Evolutionary conservation across 2,329 filamentous ascomycete species (phyloP), one percentile per base, ranked within the genome.

Genomic region (Aspergillus pseudoglaucus): DNA sequence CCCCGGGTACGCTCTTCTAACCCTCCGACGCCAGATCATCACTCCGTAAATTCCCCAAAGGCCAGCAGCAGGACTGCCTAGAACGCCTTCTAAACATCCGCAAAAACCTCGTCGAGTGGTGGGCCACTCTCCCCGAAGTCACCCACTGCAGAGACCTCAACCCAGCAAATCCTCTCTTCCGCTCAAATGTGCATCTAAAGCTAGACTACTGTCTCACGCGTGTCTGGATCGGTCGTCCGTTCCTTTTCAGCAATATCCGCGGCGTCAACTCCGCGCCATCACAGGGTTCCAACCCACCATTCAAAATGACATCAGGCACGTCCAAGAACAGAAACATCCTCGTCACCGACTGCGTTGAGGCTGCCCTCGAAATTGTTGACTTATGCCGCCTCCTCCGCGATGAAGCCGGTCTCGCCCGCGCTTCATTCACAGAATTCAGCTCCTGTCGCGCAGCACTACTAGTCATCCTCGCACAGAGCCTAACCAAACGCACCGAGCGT

Each of bases 341-440:
- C n/a, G 73, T 79, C 15, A 68, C 67, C 3, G 75, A 78, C 49
- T 79, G 76, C 47, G 74, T 79, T 8, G 72, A 77, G 47, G 77
- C 76, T 2, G 77, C 77, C 2, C 59, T 78, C 23, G 70, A 73
- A 47, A 73, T 77, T 9, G 68, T 80, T 15, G 72, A 77, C 39
- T 69, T 77, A 4, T 78, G 76, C 51, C 72, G 72, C 37, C 63
- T 73, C 3, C 69, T 80, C 4, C 71, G 73, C 35, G 72, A 72
- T 40, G 74, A 72, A n/a, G 72, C 74, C 12, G 77, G 77, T 14
- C 74, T 80, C 45, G 76, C 77, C 5, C 71, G 76, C 25, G 75
- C 76, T 2, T 78, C 76, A 0, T 80, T 79, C 54, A 78, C 76
- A 3, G 77, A 80, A 52, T 80, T 79, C 56, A 78, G 75, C 56